These are phyloP conservation scores for Colletotrichum liaoningense DNA, from an alignment of 2,329 filamentous ascomycete species.

Conservation along the genomic window DNA sequence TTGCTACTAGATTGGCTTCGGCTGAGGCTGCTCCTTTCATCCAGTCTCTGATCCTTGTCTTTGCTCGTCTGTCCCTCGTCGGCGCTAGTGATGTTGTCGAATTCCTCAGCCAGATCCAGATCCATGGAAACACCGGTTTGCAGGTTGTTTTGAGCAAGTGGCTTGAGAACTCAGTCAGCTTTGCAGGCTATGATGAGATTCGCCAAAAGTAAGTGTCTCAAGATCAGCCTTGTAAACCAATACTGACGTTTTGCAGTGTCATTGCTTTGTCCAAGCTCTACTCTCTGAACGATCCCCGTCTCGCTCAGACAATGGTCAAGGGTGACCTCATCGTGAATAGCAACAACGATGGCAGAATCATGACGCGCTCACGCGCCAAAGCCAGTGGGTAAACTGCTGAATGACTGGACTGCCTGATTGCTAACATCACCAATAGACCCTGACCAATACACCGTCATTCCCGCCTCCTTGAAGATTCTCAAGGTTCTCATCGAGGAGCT, in stretches of 20 bases:
- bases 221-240: background rate
- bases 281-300: conserved; percentile 82
- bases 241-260: conserved; percentile 67
- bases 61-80: conserved; percentile 87
- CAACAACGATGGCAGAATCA: conserved; percentile 80
- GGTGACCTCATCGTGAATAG: conserved; percentile 85
- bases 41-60: conserved; percentile 94
- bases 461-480: conserved; percentile 92
- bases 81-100: conserved; percentile 91
- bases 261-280: conserved; percentile 94
- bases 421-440: conserved; percentile 69
- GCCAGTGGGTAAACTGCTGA: conserved; percentile 67
- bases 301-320: conserved; percentile 85
- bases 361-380: conserved; percentile 92
- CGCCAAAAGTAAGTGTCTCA: conserved; percentile 82
- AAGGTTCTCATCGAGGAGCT: conserved; percentile 97
- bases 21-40: conserved; percentile 91
- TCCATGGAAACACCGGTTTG: conserved; percentile 84
- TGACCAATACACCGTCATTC: conserved; percentile 88
- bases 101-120: conserved; percentile 87
- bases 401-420: background rate
- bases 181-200: conserved; percentile 98
- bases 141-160: conserved; percentile 93
- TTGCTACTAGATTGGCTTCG: conserved; percentile 84
- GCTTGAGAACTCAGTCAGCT: conserved; percentile 96